Evolutionary conservation across 176 grass and related monocot species (phyloP).

Genomic region (Miscanthus lutarioriparius): DNA sequence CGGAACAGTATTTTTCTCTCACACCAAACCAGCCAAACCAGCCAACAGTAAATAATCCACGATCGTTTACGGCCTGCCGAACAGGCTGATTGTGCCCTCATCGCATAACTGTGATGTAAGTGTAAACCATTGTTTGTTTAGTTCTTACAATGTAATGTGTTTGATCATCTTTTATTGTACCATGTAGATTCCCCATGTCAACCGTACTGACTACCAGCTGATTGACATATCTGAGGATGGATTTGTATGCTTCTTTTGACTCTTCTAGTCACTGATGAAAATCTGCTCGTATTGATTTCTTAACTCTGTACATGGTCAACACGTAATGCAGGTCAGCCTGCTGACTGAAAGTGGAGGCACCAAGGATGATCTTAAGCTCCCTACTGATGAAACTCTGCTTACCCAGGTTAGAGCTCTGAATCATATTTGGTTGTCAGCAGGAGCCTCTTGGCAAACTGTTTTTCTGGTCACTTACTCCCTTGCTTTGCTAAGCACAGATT

Average conservation of each 20-base stretch:
- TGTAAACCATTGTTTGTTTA: background rate
- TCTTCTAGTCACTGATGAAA: background rate
- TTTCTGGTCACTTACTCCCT: background rate
- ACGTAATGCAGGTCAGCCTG: slow-evolving; percentile 53
- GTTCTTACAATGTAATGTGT: background rate
- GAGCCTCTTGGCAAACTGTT: background rate
- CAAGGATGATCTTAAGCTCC: slow-evolving; percentile 71
- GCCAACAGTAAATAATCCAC: too few species aligned
- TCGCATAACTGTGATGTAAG: slow-evolving; percentile 74
- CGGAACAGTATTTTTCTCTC: too few species aligned
- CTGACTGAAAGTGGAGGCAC: slow-evolving; percentile 67
- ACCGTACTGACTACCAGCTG: slow-evolving; percentile 73
- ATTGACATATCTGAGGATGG: slow-evolving; percentile 82
- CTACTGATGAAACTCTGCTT: slow-evolving; percentile 54
- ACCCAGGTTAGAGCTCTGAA: slow-evolving; percentile 37
- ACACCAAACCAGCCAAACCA: too few species aligned
- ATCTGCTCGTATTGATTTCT: background rate
- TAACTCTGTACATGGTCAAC: background rate
- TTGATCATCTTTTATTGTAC: slow-evolving; percentile 17
- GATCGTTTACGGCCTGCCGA: too few species aligned
- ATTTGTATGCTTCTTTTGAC: slow-evolving; percentile 45
- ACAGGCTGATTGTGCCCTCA: slow-evolving; percentile 73
- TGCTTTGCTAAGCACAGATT: slow-evolving; percentile 28
- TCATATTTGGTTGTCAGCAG: background rate
- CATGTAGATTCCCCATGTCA: slow-evolving; percentile 60